Conservation (phyloP, 2,329 filamentous ascomycete species). For the Cordyceps cicadae region DNA sequence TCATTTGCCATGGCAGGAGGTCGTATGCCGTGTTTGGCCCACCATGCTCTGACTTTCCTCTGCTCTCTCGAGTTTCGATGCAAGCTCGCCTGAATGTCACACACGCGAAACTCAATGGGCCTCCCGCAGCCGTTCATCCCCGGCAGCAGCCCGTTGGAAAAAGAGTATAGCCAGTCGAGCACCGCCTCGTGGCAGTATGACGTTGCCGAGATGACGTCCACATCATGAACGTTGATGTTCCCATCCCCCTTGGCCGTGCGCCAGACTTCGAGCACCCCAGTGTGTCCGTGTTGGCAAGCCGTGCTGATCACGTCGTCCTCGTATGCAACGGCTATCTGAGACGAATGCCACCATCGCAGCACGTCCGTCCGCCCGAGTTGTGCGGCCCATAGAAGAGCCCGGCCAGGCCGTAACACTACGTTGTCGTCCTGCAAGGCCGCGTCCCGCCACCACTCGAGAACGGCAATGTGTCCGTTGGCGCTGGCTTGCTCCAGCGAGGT, state of each 20-base stretch:
- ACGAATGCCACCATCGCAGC: constrained; percentile 81
- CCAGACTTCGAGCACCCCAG: constrained; percentile 78
- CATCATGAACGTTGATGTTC: constrained; percentile 66
- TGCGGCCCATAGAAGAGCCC: constrained; percentile 73
- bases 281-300: constrained; percentile 76
- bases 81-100: constrained; percentile 88
- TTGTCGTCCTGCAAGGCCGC: constrained; percentile 52
- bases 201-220: constrained; percentile 78
- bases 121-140: constrained; percentile 49
- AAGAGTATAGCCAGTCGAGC: constrained; percentile 85
- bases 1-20: neutral
- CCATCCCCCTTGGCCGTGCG: constrained; percentile 57
- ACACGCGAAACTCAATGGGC: constrained; percentile 85
- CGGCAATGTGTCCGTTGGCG: constrained; percentile 71
- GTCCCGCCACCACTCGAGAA: constrained; percentile 89
- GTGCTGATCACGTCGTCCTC: constrained; percentile 77
- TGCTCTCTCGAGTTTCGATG: constrained; percentile 77
- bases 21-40: constrained; percentile 64
- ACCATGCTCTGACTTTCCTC: constrained; percentile 72
- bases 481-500: constrained; percentile 81
- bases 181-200: constrained; percentile 78
- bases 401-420: constrained; percentile 66
- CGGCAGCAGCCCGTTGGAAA: constrained; percentile 47
- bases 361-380: constrained; percentile 72
- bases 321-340: constrained; percentile 69